Base-by-base conservation (phyloP, 805 yeast genomes). In the Yamadazyma olivae region DNA sequence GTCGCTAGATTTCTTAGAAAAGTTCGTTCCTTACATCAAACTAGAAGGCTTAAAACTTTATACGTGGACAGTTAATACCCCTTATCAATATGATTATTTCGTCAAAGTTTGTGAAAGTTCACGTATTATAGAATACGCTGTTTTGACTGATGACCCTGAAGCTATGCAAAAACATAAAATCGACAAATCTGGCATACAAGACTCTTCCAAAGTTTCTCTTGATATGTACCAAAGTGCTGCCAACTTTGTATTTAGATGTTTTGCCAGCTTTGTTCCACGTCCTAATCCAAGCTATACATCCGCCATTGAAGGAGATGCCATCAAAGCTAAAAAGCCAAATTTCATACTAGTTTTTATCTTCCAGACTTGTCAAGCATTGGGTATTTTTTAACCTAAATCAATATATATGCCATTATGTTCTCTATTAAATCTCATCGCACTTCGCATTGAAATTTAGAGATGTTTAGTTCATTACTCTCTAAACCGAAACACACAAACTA, bases 21-120 rank as follows among this genome's bases (percentile, higher is more conserved):
- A 51, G 29, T 67, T 67, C 44, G 40, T 67, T 35, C 74, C 74
- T 0, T 47, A 61, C n/a, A 41, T 56, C 17, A 54, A 53, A 39
- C 36, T 41, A 8, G 61, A 67, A 33, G 43, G 58, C 38, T 44
- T 65, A 45, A 54, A 53, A 32, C 47, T 67, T 25, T 64, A 49
- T 37, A 50, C 62, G 14, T 67, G 72, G 74, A 67, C 74, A 7
- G 46, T 67, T 30, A 67, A 67, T 43, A 59, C 41, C 26, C 36
- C 32, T n/a, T 40, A 39, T n/a, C 72, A 67, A 40, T 59, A 49
- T 30, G 58, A 61, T 21, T 64, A 64, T 46, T 53, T 66, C 30
- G 34, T 32, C 15, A 46, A 42, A 13, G 35, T 66, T 13, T 60
- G 67, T 24, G 38, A 36, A 29, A 26, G 35, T 4, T 55, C 58